A percentile compares a stretch with the other conserved stretches of the same genome.
Conservation (phyloP, 352 stramenopile species). For the Phytophthora kernoviae region DNA sequence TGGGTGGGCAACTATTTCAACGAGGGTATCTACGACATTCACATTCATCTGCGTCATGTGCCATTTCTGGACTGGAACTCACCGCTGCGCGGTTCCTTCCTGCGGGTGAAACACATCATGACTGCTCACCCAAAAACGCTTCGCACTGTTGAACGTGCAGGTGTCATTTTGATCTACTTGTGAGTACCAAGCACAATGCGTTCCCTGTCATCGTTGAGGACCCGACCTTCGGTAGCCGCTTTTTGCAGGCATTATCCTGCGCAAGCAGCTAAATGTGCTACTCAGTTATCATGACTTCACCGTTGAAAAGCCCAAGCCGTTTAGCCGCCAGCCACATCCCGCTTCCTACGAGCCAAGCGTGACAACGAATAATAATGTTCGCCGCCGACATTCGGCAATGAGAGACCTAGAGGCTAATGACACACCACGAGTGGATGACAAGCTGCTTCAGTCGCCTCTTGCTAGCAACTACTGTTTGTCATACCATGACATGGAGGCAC, state of each 20-base stretch:
- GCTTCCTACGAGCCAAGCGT: slow-evolving; percentile 43
- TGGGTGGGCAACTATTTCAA: slow-evolving; percentile 99
- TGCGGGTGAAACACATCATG: slow-evolving; percentile 95
- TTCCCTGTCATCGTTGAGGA: slow-evolving; percentile 90
- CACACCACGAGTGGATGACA: slow-evolving; percentile 48
- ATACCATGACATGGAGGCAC: slow-evolving; percentile 81
- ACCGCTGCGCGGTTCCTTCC: slow-evolving; percentile 61
- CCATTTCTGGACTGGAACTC: slow-evolving; percentile 85
- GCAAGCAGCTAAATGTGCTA: slow-evolving; percentile 83
- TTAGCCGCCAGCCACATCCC: slow-evolving; percentile 69
- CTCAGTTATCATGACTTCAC: slow-evolving; percentile 72
- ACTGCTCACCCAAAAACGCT: slow-evolving; percentile 93
- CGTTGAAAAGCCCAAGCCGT: slow-evolving; percentile 71
- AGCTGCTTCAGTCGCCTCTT: slow-evolving; percentile 42
- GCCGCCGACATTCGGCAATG: slow-evolving; percentile 18
- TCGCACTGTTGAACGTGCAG: slow-evolving; percentile 90
- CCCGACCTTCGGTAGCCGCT: slow-evolving; percentile 79
- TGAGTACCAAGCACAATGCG: slow-evolving; percentile 84
- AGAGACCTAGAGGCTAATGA: slow-evolving; percentile 30
- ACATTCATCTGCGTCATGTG: slow-evolving; percentile 94
- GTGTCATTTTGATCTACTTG: slow-evolving; percentile 95
- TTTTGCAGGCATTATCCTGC: slow-evolving; percentile 84
- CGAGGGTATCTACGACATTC: slow-evolving; percentile 99
- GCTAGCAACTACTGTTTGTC: slow-evolving; percentile 65
- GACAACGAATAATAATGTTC: slow-evolving; percentile 28